These are phyloP conservation scores for Aspergillus sp. DNA, from an alignment of 2,329 filamentous ascomycete genomes.

Conservation along the genomic window DNA sequence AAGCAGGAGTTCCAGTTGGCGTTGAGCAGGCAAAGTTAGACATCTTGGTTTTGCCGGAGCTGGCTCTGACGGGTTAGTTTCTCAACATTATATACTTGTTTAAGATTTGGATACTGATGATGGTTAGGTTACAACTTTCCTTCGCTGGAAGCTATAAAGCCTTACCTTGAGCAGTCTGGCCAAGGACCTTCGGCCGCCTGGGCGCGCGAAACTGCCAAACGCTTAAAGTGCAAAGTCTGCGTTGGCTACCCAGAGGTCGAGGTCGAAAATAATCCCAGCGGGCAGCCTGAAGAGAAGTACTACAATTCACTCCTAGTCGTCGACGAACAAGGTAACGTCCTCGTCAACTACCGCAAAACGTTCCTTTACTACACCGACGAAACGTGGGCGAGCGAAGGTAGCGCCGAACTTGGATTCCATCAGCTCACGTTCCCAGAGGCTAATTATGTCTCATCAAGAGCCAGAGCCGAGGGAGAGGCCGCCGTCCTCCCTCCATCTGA, in stretches of 20 bases:
- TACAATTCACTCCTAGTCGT: constrained; percentile 64
- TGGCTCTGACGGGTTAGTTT: constrained; percentile 57
- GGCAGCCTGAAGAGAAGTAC: constrained; percentile 30
- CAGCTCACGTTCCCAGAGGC: constrained; percentile 19
- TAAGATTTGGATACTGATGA: background rate
- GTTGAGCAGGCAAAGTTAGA: constrained; percentile 43
- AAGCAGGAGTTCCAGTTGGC: constrained; percentile 13
- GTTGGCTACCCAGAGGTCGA: constrained; percentile 62
- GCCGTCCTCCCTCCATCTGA: background rate
- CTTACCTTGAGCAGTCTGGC: constrained; percentile 60
- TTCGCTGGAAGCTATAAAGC: constrained; percentile 55
- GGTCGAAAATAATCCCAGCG: background rate
- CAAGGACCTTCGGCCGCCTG: constrained; percentile 57
- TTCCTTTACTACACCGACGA: constrained; percentile 69
- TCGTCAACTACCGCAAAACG: constrained; percentile 63
- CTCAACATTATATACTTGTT: background rate
- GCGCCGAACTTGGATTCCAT: constrained; percentile 32
- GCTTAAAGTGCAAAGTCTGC: constrained; percentile 60
- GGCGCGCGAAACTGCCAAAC: constrained; percentile 57
- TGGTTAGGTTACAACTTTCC: constrained; percentile 62
- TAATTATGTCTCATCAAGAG: background rate
- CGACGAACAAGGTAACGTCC: constrained; percentile 52
- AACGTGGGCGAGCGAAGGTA: constrained; percentile 60
- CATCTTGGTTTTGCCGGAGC: constrained; percentile 61
- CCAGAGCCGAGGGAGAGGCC: background rate